Base-by-base conservation (phyloP, 2,329 filamentous ascomycete species). In the Pseudonectria buxi region DNA sequence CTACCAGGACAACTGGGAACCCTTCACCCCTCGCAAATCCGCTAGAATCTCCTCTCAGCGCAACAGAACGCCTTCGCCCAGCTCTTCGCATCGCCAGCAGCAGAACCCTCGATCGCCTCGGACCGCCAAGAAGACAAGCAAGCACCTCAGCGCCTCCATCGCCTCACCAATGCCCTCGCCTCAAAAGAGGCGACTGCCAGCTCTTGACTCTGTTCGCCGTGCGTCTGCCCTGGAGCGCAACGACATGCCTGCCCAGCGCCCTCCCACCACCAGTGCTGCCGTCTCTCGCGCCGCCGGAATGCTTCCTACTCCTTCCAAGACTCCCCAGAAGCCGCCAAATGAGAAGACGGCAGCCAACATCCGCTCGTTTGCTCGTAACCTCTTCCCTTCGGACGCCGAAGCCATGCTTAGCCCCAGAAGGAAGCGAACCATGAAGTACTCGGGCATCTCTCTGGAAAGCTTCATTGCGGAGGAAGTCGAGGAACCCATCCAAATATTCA, bases 231-330 rank as follows among this genome's bases (percentile, higher is more conserved):
- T 68, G 5, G 64, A 62, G 26, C 50, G 63, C 14, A 48, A 54
- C 30, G 57, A 54, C 16, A 45, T 47, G 41, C 22, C 37, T 10
- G 29, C 42, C 29, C 57, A 59, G 36, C 44, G 50, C 25, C 51
- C 58, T 27, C 35, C 43, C 28, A 39, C 44, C 29, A 41, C 47
- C 16, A 46, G 18, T 22, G 18, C 18, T 22, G 18, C 59, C 30
- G 32, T 58, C 32, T 53, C 62, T 13, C 60, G 61, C 36, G 49
- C 56, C 36, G 50, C 59, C 36, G 70, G 67, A 44, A 83, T 85
- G 72, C 74, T 89, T 30, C 83, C 82, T 12, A 90, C 86, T 3
- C 86, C 86, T 3, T 74, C 78, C 45, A 89, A 89, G 65, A 90
- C 86, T 3, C 86, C 79, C 3, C 72, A 73, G 58, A 86, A 83